Base-by-base conservation (phyloP, 805 yeast species). In the Candida palmyrensis region DNA sequence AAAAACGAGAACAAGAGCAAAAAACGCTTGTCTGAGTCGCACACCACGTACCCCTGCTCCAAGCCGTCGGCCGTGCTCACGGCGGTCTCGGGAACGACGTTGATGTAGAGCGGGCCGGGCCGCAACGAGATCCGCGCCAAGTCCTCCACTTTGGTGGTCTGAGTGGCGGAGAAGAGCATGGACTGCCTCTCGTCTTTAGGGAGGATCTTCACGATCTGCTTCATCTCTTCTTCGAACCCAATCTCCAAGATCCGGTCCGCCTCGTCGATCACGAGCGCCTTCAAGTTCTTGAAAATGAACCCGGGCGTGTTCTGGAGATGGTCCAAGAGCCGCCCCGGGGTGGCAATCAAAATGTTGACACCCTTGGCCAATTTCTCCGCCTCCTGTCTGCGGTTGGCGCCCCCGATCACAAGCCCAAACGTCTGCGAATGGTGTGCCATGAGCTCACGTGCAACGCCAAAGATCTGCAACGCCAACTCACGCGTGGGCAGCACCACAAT, bases 161-260 rank as follows among this genome's bases (percentile, higher is more conserved):
- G 98, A 1, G 99, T 92, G 30, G 99, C 99, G n/a, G 97, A 90
- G 56, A 92, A 92, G 43, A 92, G 67, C 97, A 92, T 90, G 25
- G 95, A 74, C 61, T 92, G 98, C 63, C 98, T 82, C 44, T 82
- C 89, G 45, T 87, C 90, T 40, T 77, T 82, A 28, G 98, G 98
- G 51, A 92, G 68, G 42, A 94, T 86, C 61, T 82, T 86, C 52
- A 92, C 86, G 53, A 92, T 92, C 62, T 92, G 97, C 58, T 75
- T 83, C 97, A 92, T 92, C 68, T 92, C 99, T 48, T 94, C 97
- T 67, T 92, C 98, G 66, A 92, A 92, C 41, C 98, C 98, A 51
- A 89, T 88, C 59, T 94, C 98, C 54, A 92, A 70, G 48, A 92
- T 92, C 64, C 98, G 78, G 59, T 92, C 99, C 27, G 99, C 99